A percentile compares a stretch with the other conserved stretches of the same genome.
These are phyloP conservation scores for Leccinum aurantiacum DNA, from an alignment of 768 basidiomycete species.

Conservation along the genomic window DNA sequence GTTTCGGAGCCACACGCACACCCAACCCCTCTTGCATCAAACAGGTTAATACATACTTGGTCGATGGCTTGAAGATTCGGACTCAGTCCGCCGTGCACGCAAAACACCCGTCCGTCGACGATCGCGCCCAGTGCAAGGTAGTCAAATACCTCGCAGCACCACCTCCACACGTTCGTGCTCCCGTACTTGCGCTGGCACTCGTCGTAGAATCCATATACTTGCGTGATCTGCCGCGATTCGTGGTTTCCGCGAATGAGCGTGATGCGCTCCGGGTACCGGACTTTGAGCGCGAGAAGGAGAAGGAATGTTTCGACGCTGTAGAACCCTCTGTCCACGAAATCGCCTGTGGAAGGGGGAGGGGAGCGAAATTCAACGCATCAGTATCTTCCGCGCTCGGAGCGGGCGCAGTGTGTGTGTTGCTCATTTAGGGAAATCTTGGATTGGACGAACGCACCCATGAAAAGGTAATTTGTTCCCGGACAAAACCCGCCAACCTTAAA, in stretches of 20 bases:
- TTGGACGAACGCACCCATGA: conserved; percentile 70
- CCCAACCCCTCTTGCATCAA: conserved; percentile 1
- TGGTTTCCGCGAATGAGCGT: conserved; percentile 98
- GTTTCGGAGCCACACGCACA: conserved; percentile 18
- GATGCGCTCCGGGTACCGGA: conserved; percentile 96
- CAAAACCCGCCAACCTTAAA: conserved; percentile 92
- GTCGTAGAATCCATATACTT: conserved; percentile 93
- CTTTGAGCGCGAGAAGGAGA: conserved; percentile 91
- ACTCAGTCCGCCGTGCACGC: conserved; percentile 95
- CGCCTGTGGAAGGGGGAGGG: conserved; percentile 53
- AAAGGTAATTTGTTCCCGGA: conserved; percentile 92
- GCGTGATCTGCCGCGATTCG: conserved; percentile 95
- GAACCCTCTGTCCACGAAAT: conserved; percentile 97
- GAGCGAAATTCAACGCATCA: conserved; percentile 7
- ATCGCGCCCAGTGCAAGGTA: conserved; percentile 93
- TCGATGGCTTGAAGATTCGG: conserved; percentile 85
- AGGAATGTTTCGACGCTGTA: conserved; percentile 97
- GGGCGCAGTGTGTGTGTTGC: not conserved
- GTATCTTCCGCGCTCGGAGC: not conserved
- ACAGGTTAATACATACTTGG: conserved; percentile 57
- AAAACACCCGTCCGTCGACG: conserved; percentile 96
- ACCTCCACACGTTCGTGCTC: conserved; percentile 91
- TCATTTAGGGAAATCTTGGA: not conserved
- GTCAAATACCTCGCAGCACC: conserved; percentile 99
- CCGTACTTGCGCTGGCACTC: conserved; percentile 98